These are phyloP conservation scores for Globisporangium okanoganense DNA, from an alignment of 352 stramenopile genomes.

Conservation along the genomic window DNA sequence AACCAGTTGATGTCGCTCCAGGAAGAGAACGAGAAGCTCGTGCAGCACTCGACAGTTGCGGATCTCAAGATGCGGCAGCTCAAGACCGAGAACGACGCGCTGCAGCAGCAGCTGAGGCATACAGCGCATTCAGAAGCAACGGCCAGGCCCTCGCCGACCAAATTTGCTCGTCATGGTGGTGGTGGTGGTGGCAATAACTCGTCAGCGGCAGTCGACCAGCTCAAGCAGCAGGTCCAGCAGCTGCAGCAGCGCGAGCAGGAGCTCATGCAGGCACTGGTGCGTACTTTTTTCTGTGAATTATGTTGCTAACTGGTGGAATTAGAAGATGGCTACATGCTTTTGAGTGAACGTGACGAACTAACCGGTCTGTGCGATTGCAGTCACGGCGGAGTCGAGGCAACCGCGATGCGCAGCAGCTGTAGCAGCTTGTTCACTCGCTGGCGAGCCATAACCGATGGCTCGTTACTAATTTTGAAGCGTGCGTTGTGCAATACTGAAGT, in stretches of 20 bases:
- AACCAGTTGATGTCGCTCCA: conserved; percentile 61
- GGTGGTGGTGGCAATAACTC: not conserved
- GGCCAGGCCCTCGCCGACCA: conserved; percentile 18
- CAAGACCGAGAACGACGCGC: conserved; percentile 43
- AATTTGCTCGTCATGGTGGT: not conserved
- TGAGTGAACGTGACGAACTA: not conserved
- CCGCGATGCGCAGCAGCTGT: conserved; percentile 24
- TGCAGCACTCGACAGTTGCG: conserved; percentile 17
- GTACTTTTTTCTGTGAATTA: conserved; percentile 11
- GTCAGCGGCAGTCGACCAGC: conserved; percentile 23
- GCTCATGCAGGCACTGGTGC: conserved; percentile 75
- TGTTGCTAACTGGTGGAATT: not conserved
- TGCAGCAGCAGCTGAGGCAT: conserved; percentile 24
- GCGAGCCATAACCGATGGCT: not conserved
- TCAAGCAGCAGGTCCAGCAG: conserved; percentile 59
- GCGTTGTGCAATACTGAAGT: no score
- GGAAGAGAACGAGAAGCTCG: conserved; percentile 60
- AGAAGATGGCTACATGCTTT: not conserved
- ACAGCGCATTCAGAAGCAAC: not conserved
- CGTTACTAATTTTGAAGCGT: not conserved
- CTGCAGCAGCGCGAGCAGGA: conserved; percentile 77
- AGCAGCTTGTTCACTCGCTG: not conserved
- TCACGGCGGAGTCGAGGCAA: conserved; percentile 47
- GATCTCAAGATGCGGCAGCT: conserved; percentile 33
- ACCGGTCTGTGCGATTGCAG: conserved; percentile 11